Evolutionary conservation across 176 grass and related monocot genomes (phyloP).

Genomic region (Aegilops umbellulata): DNA sequence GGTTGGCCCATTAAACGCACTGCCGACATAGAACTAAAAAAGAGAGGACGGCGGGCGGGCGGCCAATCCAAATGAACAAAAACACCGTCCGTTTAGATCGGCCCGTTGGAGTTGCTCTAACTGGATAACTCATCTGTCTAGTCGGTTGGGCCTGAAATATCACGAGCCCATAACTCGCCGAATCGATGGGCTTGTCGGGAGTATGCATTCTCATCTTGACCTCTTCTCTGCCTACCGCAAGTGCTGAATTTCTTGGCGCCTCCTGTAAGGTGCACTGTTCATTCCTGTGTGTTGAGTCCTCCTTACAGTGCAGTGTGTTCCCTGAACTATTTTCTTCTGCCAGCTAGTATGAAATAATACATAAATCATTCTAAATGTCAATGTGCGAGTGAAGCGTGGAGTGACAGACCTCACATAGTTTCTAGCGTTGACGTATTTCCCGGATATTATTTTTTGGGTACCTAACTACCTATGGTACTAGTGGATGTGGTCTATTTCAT

Average conservation of each 20-base stretch:
- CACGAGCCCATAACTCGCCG: background rate
- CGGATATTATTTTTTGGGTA: background rate
- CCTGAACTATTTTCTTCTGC: background rate
- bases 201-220: background rate
- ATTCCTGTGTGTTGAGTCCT: background rate
- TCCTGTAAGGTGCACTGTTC: background rate
- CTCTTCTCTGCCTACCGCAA: background rate
- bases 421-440: background rate
- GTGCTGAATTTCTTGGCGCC: conserved; percentile 17
- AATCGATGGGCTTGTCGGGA: conserved; percentile 1
- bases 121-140: background rate
- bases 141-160: conserved; percentile 8
- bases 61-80: too few species aligned
- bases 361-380: background rate
- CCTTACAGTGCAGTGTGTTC: background rate
- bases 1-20: too few species aligned
- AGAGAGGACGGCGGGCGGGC: too few species aligned
- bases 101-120: too few species aligned
- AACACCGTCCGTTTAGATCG: too few species aligned
- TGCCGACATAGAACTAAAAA: too few species aligned
- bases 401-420: background rate
- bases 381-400: background rate
- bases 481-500: background rate
- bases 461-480: background rate
- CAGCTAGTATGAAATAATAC: too few species aligned